Evolutionary conservation across 371 early-diverging fungal genomes (phyloP), one percentile per base, ranked within the genome.

Genomic region (Batrachochytrium dendrobatidis): DNA sequence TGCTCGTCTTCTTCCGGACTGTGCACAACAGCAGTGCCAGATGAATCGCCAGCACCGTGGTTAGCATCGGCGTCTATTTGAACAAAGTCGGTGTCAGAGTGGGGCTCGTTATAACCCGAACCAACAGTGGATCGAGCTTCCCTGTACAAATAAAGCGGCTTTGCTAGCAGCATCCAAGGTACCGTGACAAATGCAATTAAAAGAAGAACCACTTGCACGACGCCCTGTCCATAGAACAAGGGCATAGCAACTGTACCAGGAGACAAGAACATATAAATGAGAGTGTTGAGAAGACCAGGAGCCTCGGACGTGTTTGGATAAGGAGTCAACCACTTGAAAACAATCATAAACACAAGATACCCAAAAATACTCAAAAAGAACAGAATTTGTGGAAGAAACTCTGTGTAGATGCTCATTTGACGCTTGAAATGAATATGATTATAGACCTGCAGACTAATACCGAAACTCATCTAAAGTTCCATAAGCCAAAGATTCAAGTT

Each of bases 111-210:
- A n/a, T 97, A 92, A 43, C 91, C 92, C 59, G 75, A 73, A 1
- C 76, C 80, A 4, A 75, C 72, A 48, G 81, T 87, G 67, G 88
- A 82, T 65, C 84, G 77, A 71, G 93, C 88, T 71, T 94, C 87
- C 18, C 66, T 65, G 69, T 85, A 83, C 59, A 95, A 75, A 59
- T 88, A 86, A 54, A 88, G 81, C 12, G 99, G 99, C 75, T 97
- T 98, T 60, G 83, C 84, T 55, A 95, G 80, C 69, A 99, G 83
- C 99, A 99, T 97, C 94, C 94, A 92, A n/a, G 99, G 99, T 3
- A 99, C 86, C 65, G 94, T 94, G 28, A 91, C 67, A 26, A 96
- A 65, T 24, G 99, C 95, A 30, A 94, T 51, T 18, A 91, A 58
- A 15, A 99, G 70, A 46, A 99, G 72, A 18, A 89, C 59, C 1